phyloP scores from a whole-genome alignment of 768 basidiomycete genomes.

The Pleurotus tuber-regium region DNA sequence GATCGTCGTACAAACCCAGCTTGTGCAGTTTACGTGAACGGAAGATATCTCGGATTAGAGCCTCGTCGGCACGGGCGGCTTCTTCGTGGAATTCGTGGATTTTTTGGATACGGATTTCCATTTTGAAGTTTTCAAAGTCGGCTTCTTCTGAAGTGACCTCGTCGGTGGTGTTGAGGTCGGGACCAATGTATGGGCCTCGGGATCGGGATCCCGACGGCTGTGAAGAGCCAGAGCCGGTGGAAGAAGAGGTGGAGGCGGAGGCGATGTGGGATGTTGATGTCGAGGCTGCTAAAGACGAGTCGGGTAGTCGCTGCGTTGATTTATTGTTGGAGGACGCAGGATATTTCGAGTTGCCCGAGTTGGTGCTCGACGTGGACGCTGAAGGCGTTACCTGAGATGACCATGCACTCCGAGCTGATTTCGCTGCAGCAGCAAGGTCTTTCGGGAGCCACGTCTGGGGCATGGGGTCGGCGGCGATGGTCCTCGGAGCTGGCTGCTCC shows the following conservation, averaged over 20 bases:
- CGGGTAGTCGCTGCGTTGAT: not conserved
- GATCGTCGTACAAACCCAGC: slow-evolving; percentile 15
- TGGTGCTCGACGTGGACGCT: too few relatives aligned
- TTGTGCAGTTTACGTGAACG: slow-evolving; percentile 12
- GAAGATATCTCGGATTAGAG: slow-evolving; percentile 8
- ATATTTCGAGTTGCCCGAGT: too few relatives aligned
- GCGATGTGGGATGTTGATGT: too few relatives aligned
- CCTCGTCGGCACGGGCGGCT: slow-evolving; percentile 12
- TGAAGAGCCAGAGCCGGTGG: not conserved
- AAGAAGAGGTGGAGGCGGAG: not conserved
- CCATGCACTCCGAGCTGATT: too few relatives aligned
- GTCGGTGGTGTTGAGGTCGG: slow-evolving; percentile 15
- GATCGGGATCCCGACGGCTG: slow-evolving; percentile 5
- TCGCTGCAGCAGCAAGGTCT: not conserved
- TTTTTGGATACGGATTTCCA: slow-evolving; percentile 42
- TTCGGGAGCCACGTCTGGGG: not conserved
- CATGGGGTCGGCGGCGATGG: not conserved
- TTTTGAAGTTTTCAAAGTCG: slow-evolving; percentile 42
- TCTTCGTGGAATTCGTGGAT: slow-evolving; percentile 42
- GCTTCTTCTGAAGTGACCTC: slow-evolving; percentile 32
- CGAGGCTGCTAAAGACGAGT: slow-evolving; percentile 8
- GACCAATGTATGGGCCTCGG: slow-evolving; percentile 22
- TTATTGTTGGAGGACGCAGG: too few relatives aligned
- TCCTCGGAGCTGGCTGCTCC: not conserved
- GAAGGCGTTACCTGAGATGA: too few relatives aligned